Conservation (phyloP, 306 rosid species). For the Clitoria ternatea region DNA sequence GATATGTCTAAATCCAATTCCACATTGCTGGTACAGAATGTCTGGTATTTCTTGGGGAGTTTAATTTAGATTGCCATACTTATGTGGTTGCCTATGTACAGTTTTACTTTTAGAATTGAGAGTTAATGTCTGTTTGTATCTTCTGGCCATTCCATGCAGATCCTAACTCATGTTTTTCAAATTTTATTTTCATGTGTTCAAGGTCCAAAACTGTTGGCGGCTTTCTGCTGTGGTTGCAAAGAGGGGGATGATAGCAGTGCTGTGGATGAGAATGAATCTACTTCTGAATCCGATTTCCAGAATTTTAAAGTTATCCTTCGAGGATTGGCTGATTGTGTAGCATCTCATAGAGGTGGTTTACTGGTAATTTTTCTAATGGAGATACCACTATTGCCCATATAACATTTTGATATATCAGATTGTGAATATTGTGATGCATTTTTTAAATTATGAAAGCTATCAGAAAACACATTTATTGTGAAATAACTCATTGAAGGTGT, state of each 20-base stretch:
- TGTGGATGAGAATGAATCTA: conserved; percentile 31
- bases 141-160: conserved; percentile 5
- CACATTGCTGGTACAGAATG: neutral
- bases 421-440: neutral
- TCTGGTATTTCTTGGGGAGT: neutral
- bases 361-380: conserved; percentile 38
- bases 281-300: conserved; percentile 36
- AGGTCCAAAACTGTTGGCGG: conserved; percentile 78
- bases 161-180: neutral
- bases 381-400: neutral
- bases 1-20: neutral
- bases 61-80: neutral
- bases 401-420: neutral
- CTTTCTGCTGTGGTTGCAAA: conserved; percentile 58
- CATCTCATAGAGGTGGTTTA: conserved; percentile 45
- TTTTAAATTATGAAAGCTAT: neutral
- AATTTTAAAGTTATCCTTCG: conserved; percentile 46
- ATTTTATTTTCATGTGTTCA: conserved; percentile 30
- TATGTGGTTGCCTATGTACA: conserved; percentile 1
- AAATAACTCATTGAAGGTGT: neutral
- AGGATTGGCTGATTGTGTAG: conserved; percentile 73
- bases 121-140: conserved; percentile 2
- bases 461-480: neutral
- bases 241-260: conserved; percentile 38
- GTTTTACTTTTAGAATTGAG: neutral